Conservation (phyloP, 208 protist species). For the Trypanosoma conorhini region DNA sequence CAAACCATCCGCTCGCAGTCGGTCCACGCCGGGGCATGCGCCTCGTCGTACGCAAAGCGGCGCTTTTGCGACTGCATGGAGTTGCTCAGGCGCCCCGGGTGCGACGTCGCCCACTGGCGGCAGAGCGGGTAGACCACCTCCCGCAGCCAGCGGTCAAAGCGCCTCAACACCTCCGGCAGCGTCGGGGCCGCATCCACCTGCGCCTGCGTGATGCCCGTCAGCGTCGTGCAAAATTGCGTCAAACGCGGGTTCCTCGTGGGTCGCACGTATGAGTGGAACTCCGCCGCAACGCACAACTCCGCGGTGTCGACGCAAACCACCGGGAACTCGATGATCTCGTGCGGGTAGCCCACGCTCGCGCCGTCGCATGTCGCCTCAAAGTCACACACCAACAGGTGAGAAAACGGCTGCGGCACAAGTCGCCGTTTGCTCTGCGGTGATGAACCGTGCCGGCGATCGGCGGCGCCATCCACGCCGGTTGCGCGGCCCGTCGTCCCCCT, state of each 20-base stretch:
- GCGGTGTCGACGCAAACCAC: slow-evolving; percentile 88
- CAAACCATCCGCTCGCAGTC: slow-evolving; percentile 72
- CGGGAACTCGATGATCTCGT: slow-evolving; percentile 98
- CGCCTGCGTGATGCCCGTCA: slow-evolving; percentile 96
- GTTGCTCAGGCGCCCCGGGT: slow-evolving; percentile 35
- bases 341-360: slow-evolving; percentile 57
- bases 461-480: not conserved
- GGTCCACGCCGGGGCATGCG: slow-evolving; percentile 27
- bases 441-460: slow-evolving; percentile 32
- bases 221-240: slow-evolving; percentile 91
- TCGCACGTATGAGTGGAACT: slow-evolving; percentile 92
- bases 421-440: slow-evolving; percentile 34
- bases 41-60: slow-evolving; percentile 53
- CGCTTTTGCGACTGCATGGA: slow-evolving; percentile 55
- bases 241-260: slow-evolving; percentile 79
- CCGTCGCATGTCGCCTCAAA: slow-evolving; percentile 92
- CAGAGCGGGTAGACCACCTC: slow-evolving; percentile 73
- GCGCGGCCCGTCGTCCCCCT: not conserved
- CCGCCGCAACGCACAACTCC: slow-evolving; percentile 58
- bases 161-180: slow-evolving; percentile 56
- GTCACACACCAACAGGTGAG: slow-evolving; percentile 91
- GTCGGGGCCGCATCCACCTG: slow-evolving; percentile 77
- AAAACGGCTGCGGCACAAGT: slow-evolving; percentile 74
- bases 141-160: slow-evolving; percentile 70
- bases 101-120: slow-evolving; percentile 34